Conservation (phyloP, 2,329 filamentous ascomycete genomes). For the Ceratocystis colombiana region DNA sequence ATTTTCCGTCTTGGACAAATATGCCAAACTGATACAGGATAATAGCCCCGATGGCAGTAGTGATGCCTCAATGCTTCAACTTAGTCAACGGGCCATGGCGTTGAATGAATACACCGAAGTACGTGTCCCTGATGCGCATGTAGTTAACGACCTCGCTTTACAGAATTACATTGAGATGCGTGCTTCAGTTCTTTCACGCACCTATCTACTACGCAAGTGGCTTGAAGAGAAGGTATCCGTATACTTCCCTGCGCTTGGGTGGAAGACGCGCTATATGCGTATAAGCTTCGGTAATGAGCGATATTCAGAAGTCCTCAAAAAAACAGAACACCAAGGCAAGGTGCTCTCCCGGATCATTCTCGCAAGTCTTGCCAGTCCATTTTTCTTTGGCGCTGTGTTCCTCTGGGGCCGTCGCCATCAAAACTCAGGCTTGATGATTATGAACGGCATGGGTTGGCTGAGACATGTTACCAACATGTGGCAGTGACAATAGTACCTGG, state of each 20-base stretch:
- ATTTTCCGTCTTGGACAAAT: conserved; percentile 68
- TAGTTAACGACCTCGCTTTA: conserved; percentile 85
- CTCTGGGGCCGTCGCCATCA: conserved; percentile 19
- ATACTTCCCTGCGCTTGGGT: conserved; percentile 66
- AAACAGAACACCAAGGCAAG: conserved; percentile 58
- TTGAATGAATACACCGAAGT: conserved; percentile 64
- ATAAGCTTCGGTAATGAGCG: conserved; percentile 90
- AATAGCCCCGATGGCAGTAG: conserved; percentile 35
- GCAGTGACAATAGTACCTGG: too few species aligned
- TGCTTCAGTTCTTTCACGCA: conserved; percentile 63
- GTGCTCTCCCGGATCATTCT: conserved; percentile 36
- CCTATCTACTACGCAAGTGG: conserved; percentile 72
- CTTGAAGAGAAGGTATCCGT: conserved; percentile 76
- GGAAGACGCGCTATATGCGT: conserved; percentile 84
- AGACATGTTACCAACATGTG: neutral
- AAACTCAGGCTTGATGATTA: neutral
- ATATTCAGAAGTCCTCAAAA: conserved; percentile 70
- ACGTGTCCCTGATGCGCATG: conserved; percentile 67
- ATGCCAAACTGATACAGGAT: conserved; percentile 41
- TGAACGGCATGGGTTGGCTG: neutral
- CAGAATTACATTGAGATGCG: conserved; percentile 95
- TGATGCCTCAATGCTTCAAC: conserved; percentile 37
- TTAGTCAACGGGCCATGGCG: conserved; percentile 51
- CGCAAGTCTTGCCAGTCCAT: conserved; percentile 15
- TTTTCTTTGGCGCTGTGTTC: conserved; percentile 16